Base-by-base conservation (phyloP, 1,139 yeast genomes). In the Hemisphaericaspora xylanilytica region DNA sequence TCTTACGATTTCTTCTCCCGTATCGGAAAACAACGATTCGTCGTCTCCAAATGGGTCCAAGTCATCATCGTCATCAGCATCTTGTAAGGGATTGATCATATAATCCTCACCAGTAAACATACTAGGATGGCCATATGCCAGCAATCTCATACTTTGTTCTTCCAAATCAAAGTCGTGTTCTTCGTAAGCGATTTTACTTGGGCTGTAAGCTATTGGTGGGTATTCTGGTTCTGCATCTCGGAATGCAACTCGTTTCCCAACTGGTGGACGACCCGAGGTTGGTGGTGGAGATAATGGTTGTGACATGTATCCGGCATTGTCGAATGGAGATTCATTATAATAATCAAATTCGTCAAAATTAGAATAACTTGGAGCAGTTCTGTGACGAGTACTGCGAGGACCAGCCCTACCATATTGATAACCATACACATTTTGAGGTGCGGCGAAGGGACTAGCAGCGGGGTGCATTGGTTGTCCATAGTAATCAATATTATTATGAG, bases 1-100 rank as follows among this genome's bases (percentile, higher is more conserved):
- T 39, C 69, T 52, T 28, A 62, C 47, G 22, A 65, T 48, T 31
- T 67, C 74, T 30, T 65, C 73, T 8, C 71, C 73, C 9, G 70
- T 64, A 26, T 70, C 74, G 10, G 67, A 61, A 44, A 68, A 71
- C 27, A 71, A 55, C 36, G 73, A 67, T 44, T 70, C 75, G 45
- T 67, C 75, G 44, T 70, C 75, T 30, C 72, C 75, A 48, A 70
- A 70, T 0, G 75, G 75, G 46, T 70, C 75, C 40, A 64, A 50
- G 37, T 59, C 69, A 37, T 61, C 71, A 36, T 58, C 68, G 17
- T 58, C 66, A 32, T 61, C 66, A 7, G 72, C 70, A 42, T 70
- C 75, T 47, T 67, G 64, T 37, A 71, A 50, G 12, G 70, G 65
- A 46, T 71, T 71, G 28, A 70, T 62, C 51, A 57, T 54, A 47